Percentiles rank a stretch among this genome's conserved stretches.
Evolutionary conservation across 805 yeast genomes (phyloP).

Genomic region (Metschnikowia lochheadii): DNA sequence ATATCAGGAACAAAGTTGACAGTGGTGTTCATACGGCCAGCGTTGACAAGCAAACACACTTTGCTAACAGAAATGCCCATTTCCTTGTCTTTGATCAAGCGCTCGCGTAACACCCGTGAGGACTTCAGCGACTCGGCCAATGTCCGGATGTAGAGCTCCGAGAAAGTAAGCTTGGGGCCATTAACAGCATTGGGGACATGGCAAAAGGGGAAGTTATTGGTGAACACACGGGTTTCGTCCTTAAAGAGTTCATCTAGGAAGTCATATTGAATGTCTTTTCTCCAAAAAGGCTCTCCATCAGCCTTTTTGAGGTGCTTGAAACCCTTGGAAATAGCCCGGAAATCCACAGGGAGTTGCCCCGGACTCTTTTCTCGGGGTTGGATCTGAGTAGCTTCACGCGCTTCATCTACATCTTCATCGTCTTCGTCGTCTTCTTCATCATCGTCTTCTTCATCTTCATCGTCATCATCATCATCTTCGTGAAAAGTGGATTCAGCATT

Average conservation of each 20-base stretch:
- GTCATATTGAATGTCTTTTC: constrained; percentile 82
- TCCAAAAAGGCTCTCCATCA: constrained; percentile 90
- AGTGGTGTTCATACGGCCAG: constrained; percentile 93
- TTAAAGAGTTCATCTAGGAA: constrained; percentile 63
- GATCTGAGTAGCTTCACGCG: not conserved
- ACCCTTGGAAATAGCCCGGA: constrained; percentile 21
- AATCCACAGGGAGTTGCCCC: constrained; percentile 11
- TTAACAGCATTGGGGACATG: constrained; percentile 34
- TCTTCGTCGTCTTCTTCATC: constrained; percentile 4
- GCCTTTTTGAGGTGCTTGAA: constrained; percentile 72
- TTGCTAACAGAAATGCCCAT: constrained; percentile 70
- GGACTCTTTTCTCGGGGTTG: constrained; percentile 1
- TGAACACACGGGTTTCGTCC: constrained; percentile 62
- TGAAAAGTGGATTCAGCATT: not conserved
- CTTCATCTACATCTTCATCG: constrained; percentile 3
- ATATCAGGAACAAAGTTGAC: constrained; percentile 91
- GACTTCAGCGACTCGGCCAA: constrained; percentile 80
- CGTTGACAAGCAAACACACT: constrained; percentile 81
- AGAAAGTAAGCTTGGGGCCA: constrained; percentile 60
- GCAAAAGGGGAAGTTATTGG: constrained; percentile 51
- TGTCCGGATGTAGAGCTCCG: constrained; percentile 77
- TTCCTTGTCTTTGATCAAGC: constrained; percentile 58
- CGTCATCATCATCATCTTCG: not conserved
- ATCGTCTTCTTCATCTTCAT: not conserved
- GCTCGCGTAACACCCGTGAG: constrained; percentile 76